Evolutionary conservation across 768 basidiomycete species (phyloP), one percentile per base, ranked within the genome.

Genomic region (Termitomyces eurrhizus): DNA sequence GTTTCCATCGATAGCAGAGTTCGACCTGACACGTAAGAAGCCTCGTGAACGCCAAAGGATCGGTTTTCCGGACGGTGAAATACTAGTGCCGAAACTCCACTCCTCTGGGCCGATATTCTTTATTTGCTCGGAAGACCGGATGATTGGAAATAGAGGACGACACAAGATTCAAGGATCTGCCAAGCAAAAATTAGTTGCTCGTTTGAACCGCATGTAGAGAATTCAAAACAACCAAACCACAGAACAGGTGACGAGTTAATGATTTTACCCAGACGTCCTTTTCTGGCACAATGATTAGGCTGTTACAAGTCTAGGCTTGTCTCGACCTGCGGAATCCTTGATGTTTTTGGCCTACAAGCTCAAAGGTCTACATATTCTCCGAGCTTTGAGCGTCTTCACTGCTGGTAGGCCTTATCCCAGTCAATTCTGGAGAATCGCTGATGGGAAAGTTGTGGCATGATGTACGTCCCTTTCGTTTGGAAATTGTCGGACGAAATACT

Each of bases 1-100:
- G 41, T 42, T 18, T 21, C 41, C 66, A 71, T 69, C 72, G 71
- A 71, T 71, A 64, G 57, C 59, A 16, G 46, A 9, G 16, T 21
- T 45, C 41, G 14, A 56, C 45, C 12, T 55, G 60, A 60, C 46
- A 58, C n/a, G 60, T 52, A 49, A 57, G 57, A 65, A 55, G 59
- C 59, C 53, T 63, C 56, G 53, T 63, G 55, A 56, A 60, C 33
- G 9, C 36, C 50, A 51, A 49, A 52, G 62, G 49, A 61, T 44
- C 54, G 21, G 29, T 33, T 49, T 21, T 12, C 39, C 29, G 36
- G 18, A 42, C 18, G 18, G 29, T 42, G 12, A n/a, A 9, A 42
- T 32, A 53, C 52, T 26, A 21, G 42, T 29, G 58, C 62, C 41
- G 55, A 59, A 59, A 54, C 45, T 63, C 53, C 9, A 50, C 24